A percentile compares a stretch with the other conserved stretches of the same genome.
phyloP scores from a whole-genome alignment of 257 asterid genomes.

The Fraxinus cuspidata region DNA sequence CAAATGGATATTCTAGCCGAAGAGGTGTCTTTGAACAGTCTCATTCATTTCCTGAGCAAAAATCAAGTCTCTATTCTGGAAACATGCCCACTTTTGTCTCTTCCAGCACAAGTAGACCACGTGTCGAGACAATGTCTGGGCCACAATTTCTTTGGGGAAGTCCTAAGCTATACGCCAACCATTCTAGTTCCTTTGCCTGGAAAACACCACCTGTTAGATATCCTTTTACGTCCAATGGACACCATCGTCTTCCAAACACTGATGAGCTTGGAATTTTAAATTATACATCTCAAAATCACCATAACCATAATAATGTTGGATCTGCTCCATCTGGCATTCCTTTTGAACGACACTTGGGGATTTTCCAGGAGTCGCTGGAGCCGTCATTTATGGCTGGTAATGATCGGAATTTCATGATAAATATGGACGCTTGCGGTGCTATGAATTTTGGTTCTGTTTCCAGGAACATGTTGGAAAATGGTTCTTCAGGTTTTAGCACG shows the following conservation, averaged over 20 bases:
- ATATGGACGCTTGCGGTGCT: slow-evolving; percentile 2
- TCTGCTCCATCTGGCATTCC: slow-evolving; percentile 72
- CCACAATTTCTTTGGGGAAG: slow-evolving; percentile 66
- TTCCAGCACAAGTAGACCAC: slow-evolving; percentile 44
- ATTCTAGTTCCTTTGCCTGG: slow-evolving; percentile 30
- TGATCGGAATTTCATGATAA: slow-evolving; percentile 36
- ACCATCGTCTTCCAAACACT: slow-evolving; percentile 38
- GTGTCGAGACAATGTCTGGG: slow-evolving; percentile 49
- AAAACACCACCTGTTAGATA: slow-evolving; percentile 27
- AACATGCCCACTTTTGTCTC: slow-evolving; percentile 44
- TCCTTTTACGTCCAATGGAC: slow-evolving; percentile 33
- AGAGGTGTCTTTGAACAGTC: slow-evolving; percentile 40
- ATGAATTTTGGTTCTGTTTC: background rate
- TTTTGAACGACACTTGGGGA: slow-evolving; percentile 39
- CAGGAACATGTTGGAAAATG: slow-evolving; percentile 27
- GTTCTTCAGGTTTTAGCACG: slow-evolving; percentile 45
- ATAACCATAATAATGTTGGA: slow-evolving; percentile 34
- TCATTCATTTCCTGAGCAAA: slow-evolving; percentile 54
- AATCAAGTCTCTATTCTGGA: slow-evolving; percentile 39
- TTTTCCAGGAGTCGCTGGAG: slow-evolving; percentile 44
- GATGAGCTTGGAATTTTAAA: slow-evolving; percentile 32
- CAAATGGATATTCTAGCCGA: background rate
- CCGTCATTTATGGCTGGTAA: slow-evolving; percentile 28
- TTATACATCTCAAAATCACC: slow-evolving; percentile 30
- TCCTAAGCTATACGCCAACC: slow-evolving; percentile 47